Evolutionary conservation across 2,329 filamentous ascomycete species (phyloP).

Genomic region (Colletotrichum musicola): DNA sequence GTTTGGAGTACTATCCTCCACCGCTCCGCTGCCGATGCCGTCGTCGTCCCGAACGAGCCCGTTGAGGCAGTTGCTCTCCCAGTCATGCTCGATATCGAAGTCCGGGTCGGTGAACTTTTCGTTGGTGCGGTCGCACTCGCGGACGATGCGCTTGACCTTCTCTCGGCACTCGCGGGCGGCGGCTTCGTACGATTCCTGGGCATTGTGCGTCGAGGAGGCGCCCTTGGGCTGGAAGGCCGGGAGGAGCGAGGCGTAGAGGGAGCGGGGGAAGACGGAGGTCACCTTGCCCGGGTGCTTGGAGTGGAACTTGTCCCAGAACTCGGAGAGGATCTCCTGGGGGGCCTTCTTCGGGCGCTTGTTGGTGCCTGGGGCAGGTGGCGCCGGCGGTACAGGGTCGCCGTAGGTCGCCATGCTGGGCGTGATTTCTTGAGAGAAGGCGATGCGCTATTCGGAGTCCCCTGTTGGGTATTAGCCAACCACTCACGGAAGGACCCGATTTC

Average conservation of each 20-base stretch:
- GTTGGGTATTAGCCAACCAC: too few species aligned
- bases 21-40: constrained; percentile 20
- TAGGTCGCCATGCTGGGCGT: constrained; percentile 24
- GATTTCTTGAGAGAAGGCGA: background rate
- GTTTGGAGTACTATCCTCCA: constrained; percentile 10
- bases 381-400: constrained; percentile 15
- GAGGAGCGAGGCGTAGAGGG: constrained; percentile 52
- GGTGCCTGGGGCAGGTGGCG: background rate
- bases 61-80: constrained; percentile 52
- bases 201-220: constrained; percentile 63
- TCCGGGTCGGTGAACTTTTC: constrained; percentile 59
- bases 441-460: too few species aligned
- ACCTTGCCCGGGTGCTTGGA: constrained; percentile 56
- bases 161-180: constrained; percentile 56
- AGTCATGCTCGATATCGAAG: constrained; percentile 58
- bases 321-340: constrained; percentile 56
- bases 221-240: constrained; percentile 42
- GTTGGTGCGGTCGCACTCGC: constrained; percentile 59
- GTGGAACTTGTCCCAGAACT: constrained; percentile 59
- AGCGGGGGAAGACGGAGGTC: constrained; percentile 58
- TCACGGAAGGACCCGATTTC: too few species aligned
- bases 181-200: constrained; percentile 56
- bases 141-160: constrained; percentile 54
- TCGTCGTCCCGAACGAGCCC: constrained; percentile 43
- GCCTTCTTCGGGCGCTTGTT: constrained; percentile 40